Conservation (phyloP, 192 early-diverging fungal genomes). For the Gigaspora rosea region DNA sequence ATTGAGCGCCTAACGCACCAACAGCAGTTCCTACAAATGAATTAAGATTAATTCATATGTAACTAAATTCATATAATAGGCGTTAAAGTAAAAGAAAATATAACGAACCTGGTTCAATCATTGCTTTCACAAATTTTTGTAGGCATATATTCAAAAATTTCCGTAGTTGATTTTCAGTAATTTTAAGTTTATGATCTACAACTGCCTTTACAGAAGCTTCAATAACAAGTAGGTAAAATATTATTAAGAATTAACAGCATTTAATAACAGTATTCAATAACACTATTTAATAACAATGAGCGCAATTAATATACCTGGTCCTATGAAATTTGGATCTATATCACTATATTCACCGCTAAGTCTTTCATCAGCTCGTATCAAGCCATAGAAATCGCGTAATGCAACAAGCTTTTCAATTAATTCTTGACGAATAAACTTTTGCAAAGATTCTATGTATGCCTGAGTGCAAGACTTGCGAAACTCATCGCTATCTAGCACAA, state of each 20-base stretch:
- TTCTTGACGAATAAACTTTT: slow-evolving; percentile 57
- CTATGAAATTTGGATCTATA: slow-evolving; percentile 45
- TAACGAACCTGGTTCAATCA: slow-evolving; percentile 81
- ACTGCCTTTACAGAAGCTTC: slow-evolving; percentile 27
- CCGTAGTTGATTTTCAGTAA: slow-evolving; percentile 74
- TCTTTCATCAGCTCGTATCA: slow-evolving; percentile 51
- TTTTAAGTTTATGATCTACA: slow-evolving; percentile 65
- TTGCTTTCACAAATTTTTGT: slow-evolving; percentile 84
- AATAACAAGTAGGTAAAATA: background rate
- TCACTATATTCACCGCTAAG: slow-evolving; percentile 60
- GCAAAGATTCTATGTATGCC: slow-evolving; percentile 64
- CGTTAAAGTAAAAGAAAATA: background rate
- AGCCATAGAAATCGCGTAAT: slow-evolving; percentile 55
- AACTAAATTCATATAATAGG: background rate
- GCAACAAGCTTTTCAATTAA: slow-evolving; percentile 59
- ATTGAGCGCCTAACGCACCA: slow-evolving; percentile 95
- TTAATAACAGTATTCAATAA: background rate
- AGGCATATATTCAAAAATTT: slow-evolving; percentile 78
- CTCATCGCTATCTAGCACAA: slow-evolving; percentile 46
- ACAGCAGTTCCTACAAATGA: slow-evolving; percentile 66
- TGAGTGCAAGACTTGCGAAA: slow-evolving; percentile 43
- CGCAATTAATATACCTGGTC: background rate
- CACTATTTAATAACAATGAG: background rate
- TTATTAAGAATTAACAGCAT: background rate
- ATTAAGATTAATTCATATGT: background rate